These are phyloP conservation scores for Candida corydali DNA, from an alignment of 805 yeast species.

Conservation along the genomic window DNA sequence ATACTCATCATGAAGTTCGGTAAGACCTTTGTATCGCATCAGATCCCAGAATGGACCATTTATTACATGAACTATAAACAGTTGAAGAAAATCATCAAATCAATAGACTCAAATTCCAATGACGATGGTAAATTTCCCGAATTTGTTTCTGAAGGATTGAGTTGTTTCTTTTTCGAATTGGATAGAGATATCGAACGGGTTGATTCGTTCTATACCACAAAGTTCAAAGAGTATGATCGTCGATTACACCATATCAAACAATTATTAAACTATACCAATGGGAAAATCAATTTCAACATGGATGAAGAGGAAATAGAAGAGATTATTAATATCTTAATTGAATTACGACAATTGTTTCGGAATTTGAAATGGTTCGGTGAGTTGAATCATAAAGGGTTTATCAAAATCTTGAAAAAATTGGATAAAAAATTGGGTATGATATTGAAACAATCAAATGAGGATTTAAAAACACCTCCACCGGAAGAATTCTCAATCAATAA, in stretches of 20 bases:
- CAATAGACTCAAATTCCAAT: constrained; percentile 41
- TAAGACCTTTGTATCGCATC: constrained; percentile 73
- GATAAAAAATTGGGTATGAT: constrained; percentile 62
- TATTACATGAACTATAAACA: constrained; percentile 82
- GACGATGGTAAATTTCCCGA: constrained; percentile 20
- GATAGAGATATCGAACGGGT: constrained; percentile 82
- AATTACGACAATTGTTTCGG: constrained; percentile 68
- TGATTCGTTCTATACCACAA: constrained; percentile 70
- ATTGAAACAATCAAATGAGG: constrained; percentile 8
- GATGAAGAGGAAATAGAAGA: constrained; percentile 41
- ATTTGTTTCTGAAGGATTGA: constrained; percentile 43
- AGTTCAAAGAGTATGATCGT: constrained; percentile 69
- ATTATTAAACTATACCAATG: constrained; percentile 29
- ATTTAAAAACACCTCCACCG: neutral
- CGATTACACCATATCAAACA: constrained; percentile 48
- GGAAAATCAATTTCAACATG: constrained; percentile 23
- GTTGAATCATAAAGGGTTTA: constrained; percentile 83
- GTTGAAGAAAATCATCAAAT: constrained; percentile 75
- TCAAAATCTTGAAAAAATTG: constrained; percentile 82
- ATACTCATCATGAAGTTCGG: constrained; percentile 93
- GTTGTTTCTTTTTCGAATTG: constrained; percentile 69
- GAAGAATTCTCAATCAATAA: constrained; percentile 28
- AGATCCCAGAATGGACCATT: constrained; percentile 90
- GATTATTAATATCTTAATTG: constrained; percentile 54
- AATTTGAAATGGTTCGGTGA: constrained; percentile 94